These are phyloP conservation scores for Botryotinia narcissicola DNA, from an alignment of 2,329 filamentous ascomycete species.

Conservation along the genomic window DNA sequence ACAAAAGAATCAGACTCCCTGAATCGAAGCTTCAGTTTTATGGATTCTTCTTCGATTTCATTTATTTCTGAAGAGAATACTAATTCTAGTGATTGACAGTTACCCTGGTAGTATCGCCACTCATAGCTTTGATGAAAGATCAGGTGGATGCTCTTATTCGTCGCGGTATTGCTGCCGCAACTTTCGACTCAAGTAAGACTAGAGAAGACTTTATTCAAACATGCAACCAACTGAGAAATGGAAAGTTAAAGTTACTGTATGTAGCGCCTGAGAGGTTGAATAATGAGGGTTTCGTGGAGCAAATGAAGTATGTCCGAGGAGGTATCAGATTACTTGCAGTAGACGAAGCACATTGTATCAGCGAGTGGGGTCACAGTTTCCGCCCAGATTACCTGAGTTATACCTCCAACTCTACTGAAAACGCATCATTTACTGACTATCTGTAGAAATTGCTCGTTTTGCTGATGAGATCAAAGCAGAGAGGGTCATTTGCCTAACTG, in stretches of 20 bases:
- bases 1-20: not conserved
- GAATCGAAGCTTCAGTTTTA: not conserved
- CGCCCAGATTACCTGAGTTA: conserved; percentile 51
- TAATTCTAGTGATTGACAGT: conserved; percentile 30
- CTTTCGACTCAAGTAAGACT: conserved; percentile 55
- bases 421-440: conserved; percentile 15
- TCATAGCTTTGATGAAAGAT: conserved; percentile 60
- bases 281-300: conserved; percentile 58
- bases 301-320: conserved; percentile 52
- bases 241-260: conserved; percentile 53
- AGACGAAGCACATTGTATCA: conserved; percentile 59
- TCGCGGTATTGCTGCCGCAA: conserved; percentile 51
- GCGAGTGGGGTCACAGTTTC: conserved; percentile 53
- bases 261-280: conserved; percentile 60
- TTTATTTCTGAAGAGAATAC: not conserved
- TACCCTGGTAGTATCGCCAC: conserved; percentile 55
- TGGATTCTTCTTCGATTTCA: not conserved
- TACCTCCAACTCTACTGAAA: not conserved
- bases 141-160: conserved; percentile 54
- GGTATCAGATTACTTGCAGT: conserved; percentile 56
- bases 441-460: conserved; percentile 50
- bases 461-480: conserved; percentile 55
- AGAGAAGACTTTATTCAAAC: conserved; percentile 42
- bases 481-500: conserved; percentile 58
- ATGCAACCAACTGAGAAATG: conserved; percentile 47